Percentiles rank a stretch among this genome's conserved stretches.
These are phyloP conservation scores for Amniculicola lignicola DNA, from an alignment of 495 filamentous ascomycete genomes.

Conservation along the genomic window DNA sequence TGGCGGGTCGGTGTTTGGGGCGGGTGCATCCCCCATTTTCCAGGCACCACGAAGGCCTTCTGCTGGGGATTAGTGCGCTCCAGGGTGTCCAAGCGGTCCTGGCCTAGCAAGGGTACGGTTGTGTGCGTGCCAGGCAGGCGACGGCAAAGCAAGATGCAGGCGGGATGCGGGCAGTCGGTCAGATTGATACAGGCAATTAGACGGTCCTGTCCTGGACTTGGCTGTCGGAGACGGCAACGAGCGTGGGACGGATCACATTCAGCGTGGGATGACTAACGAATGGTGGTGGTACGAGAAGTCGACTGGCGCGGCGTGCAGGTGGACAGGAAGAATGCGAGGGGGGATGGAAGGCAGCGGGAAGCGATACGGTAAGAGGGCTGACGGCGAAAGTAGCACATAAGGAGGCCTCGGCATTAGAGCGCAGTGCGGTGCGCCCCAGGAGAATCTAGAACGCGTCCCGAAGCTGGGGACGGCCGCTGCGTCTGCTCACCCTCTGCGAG, in stretches of 20 bases:
- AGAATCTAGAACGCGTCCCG: constrained; percentile 16
- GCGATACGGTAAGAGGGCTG: neutral
- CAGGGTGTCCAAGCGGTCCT: neutral
- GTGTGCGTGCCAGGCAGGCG: neutral
- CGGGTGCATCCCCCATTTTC: too few species aligned
- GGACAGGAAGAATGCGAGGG: constrained; percentile 3
- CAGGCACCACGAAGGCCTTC: constrained; percentile 3
- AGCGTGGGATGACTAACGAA: constrained; percentile 4
- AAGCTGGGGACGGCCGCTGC: neutral
- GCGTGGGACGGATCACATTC: constrained; percentile 3
- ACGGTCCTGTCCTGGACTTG: neutral
- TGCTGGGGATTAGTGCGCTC: constrained; percentile 1
- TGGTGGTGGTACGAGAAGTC: neutral
- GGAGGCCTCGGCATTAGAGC: constrained; percentile 5
- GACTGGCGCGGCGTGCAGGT: neutral
- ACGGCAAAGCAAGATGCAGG: neutral
- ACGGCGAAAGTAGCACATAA: constrained; percentile 6
- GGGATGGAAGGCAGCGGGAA: neutral
- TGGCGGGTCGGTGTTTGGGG: constrained; percentile 21
- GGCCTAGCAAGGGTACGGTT: neutral
- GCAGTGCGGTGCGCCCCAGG: constrained; percentile 5
- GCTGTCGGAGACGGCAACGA: neutral
- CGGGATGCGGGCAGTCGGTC: neutral
- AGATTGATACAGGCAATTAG: neutral
- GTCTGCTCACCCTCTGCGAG: neutral